Evolutionary conservation across 495 filamentous ascomycete genomes (phyloP).

Genomic region (Neurospora sp.): DNA sequence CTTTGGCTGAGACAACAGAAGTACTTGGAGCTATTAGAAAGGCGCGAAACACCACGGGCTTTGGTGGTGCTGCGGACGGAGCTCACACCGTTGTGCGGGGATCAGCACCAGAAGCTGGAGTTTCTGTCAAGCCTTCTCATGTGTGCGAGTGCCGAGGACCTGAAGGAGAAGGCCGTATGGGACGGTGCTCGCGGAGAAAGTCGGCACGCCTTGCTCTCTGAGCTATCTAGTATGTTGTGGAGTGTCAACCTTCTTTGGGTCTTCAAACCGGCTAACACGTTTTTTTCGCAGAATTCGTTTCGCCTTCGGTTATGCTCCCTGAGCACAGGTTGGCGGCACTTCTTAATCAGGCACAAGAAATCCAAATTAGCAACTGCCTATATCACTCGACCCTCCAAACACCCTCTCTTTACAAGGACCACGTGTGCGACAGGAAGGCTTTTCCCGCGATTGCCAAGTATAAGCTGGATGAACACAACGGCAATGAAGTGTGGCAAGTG

Average conservation of each 20-base stretch:
- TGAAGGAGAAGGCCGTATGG: slow-evolving; percentile 77
- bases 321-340: slow-evolving; percentile 81
- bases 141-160: slow-evolving; percentile 68
- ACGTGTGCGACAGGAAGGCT: slow-evolving; percentile 66
- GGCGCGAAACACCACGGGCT: slow-evolving; percentile 59
- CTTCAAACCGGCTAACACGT: slow-evolving; percentile 2
- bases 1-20: slow-evolving; percentile 90
- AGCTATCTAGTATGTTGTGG: slow-evolving; percentile 64
- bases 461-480: slow-evolving; percentile 62
- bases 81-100: slow-evolving; percentile 76
- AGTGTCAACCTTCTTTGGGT: background rate
- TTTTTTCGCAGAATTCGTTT: slow-evolving; percentile 59
- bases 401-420: slow-evolving; percentile 82
- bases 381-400: slow-evolving; percentile 77
- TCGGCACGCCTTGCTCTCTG: slow-evolving; percentile 63
- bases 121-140: slow-evolving; percentile 83
- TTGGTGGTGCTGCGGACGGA: slow-evolving; percentile 76
- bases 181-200: slow-evolving; percentile 74
- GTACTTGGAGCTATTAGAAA: slow-evolving; percentile 83
- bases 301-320: slow-evolving; percentile 96
- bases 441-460: slow-evolving; percentile 62
- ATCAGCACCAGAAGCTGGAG: slow-evolving; percentile 60
- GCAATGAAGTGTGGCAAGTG: slow-evolving; percentile 78
- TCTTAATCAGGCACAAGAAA: slow-evolving; percentile 70
- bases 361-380: slow-evolving; percentile 71